phyloP scores from a whole-genome alignment of 2,329 filamentous ascomycete genomes.

The Cladosporium sp. region DNA sequence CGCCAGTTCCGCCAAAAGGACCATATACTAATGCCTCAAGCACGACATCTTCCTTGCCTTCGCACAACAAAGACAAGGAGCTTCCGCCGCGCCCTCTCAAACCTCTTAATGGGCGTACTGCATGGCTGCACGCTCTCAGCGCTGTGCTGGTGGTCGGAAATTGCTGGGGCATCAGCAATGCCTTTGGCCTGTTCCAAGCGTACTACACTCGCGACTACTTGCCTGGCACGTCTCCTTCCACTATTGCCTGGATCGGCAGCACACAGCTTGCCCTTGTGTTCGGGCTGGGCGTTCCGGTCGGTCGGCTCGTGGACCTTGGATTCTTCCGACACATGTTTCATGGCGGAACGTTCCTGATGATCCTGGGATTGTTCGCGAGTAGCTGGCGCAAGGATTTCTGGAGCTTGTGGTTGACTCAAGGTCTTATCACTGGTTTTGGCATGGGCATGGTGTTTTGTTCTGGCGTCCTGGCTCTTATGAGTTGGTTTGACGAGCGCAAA shows the following conservation, averaged over 20 bases:
- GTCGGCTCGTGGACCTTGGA: conserved; percentile 35
- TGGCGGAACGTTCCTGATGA: conserved; percentile 33
- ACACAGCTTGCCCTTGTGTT: conserved; percentile 40
- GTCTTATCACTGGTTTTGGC: conserved; percentile 35
- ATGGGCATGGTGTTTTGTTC: conserved; percentile 38
- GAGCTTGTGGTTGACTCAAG: conserved; percentile 36
- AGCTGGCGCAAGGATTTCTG: conserved; percentile 29
- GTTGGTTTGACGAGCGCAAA: conserved; percentile 38
- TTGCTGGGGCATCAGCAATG: conserved; percentile 35
- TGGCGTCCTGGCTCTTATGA: conserved; percentile 35
- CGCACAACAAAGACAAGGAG: conserved; percentile 13
- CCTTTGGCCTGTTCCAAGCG: conserved; percentile 38
- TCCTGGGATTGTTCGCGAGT: conserved; percentile 30
- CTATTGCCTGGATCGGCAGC: conserved; percentile 40
- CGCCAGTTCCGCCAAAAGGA: conserved; percentile 17
- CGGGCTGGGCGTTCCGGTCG: conserved; percentile 35
- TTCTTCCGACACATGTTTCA: conserved; percentile 36
- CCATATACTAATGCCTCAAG: conserved; percentile 19
- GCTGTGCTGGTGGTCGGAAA: conserved; percentile 31
- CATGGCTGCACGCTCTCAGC: conserved; percentile 29
- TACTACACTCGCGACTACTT: conserved; percentile 33
- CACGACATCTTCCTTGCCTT: conserved; percentile 25
- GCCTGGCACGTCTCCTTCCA: conserved; percentile 22
- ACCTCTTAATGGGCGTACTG: conserved; percentile 28
- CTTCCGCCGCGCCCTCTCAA: background rate